Evolutionary conservation across 192 early-diverging fungal species (phyloP).

Genomic region (Entomortierella lignicola): DNA sequence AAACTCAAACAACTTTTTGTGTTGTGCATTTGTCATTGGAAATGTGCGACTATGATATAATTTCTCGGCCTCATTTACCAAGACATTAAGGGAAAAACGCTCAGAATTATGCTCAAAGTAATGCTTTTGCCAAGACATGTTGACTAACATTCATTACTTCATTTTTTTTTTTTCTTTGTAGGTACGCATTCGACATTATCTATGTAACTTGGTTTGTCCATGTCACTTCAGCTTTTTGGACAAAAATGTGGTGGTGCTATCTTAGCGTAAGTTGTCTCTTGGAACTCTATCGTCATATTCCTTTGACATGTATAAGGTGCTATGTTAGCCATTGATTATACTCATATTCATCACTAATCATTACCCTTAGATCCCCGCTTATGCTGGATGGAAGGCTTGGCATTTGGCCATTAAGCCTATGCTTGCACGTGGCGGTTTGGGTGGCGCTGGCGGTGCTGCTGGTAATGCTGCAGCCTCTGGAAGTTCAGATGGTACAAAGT

Average conservation of each 20-base stretch:
- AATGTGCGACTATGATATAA: slow-evolving; percentile 7
- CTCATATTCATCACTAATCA: neutral
- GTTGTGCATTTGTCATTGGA: slow-evolving; percentile 48
- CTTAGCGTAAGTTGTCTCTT: slow-evolving; percentile 52
- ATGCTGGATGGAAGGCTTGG: slow-evolving; percentile 65
- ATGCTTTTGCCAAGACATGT: neutral
- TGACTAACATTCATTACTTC: slow-evolving; percentile 2
- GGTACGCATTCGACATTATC: slow-evolving; percentile 88
- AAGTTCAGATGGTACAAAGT: slow-evolving; percentile 44
- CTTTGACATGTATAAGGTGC: neutral
- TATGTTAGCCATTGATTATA: neutral
- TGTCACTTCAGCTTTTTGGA: slow-evolving; percentile 68
- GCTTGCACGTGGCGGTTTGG: slow-evolving; percentile 30
- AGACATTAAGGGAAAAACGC: too few species aligned
- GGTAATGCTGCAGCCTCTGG: slow-evolving; percentile 17
- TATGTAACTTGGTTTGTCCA: slow-evolving; percentile 87
- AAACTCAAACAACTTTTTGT: slow-evolving; percentile 17
- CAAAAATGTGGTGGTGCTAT: slow-evolving; percentile 64
- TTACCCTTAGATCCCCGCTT: slow-evolving; percentile 63
- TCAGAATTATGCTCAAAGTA: too few species aligned
- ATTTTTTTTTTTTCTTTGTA: slow-evolving; percentile 51
- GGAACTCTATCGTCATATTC: neutral
- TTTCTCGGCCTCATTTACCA: too few species aligned
- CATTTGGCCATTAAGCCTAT: slow-evolving; percentile 58
- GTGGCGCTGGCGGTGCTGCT: slow-evolving; percentile 6